Percentiles rank a stretch among this genome's conserved stretches.
Evolutionary conservation across 768 basidiomycete genomes (phyloP).

Genomic region (Pleurotus pulmonarius): DNA sequence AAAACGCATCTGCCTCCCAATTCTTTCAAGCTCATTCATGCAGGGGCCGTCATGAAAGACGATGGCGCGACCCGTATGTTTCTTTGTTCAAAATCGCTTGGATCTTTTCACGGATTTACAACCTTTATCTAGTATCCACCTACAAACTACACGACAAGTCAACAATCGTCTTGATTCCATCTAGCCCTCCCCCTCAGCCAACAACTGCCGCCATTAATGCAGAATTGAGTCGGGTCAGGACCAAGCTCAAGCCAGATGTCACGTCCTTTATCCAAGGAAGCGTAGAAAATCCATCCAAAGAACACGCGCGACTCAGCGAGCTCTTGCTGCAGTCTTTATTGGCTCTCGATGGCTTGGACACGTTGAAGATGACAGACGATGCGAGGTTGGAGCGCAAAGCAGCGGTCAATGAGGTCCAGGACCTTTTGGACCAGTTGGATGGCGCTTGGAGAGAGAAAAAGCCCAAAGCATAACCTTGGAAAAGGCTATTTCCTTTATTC

Average conservation of each 20-base stretch:
- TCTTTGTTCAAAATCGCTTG: slow-evolving; percentile 3
- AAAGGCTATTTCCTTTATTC: neutral
- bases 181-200: slow-evolving; percentile 31
- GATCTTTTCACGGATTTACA: neutral
- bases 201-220: slow-evolving; percentile 51
- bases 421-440: slow-evolving; percentile 76
- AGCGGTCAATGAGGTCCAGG: slow-evolving; percentile 85
- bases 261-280: slow-evolving; percentile 45
- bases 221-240: slow-evolving; percentile 47
- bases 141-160: slow-evolving; percentile 71
- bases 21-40: slow-evolving; percentile 84
- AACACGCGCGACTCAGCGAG: slow-evolving; percentile 67
- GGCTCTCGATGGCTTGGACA: slow-evolving; percentile 75
- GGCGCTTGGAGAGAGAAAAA: slow-evolving; percentile 47
- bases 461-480: neutral
- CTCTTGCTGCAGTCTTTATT: slow-evolving; percentile 84
- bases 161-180: slow-evolving; percentile 66
- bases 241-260: slow-evolving; percentile 52
- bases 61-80: slow-evolving; percentile 59
- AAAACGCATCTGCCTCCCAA: slow-evolving; percentile 67
- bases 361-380: slow-evolving; percentile 50
- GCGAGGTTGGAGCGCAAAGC: slow-evolving; percentile 81
- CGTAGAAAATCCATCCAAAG: slow-evolving; percentile 25
- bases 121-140: slow-evolving; percentile 50
- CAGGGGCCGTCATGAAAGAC: slow-evolving; percentile 90